phyloP scores from a whole-genome alignment of 345 rosid species.

The Rhodomyrtus tomentosa region DNA sequence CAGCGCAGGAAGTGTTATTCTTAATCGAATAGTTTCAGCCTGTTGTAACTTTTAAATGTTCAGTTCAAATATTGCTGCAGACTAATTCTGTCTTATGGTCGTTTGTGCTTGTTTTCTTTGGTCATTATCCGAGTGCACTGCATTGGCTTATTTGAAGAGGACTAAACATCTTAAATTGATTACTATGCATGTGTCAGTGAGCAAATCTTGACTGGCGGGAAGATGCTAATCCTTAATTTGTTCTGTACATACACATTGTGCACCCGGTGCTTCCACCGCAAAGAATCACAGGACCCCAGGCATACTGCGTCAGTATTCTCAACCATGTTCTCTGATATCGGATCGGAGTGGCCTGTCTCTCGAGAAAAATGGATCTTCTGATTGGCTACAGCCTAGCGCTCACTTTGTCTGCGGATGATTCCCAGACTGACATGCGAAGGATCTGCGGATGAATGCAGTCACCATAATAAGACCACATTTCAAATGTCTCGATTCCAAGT shows the following conservation, averaged over 20 bases:
- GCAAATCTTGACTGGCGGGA: background rate
- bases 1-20: background rate
- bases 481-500: slow-evolving; percentile 61
- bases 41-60: background rate
- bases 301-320: slow-evolving; percentile 30
- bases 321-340: slow-evolving; percentile 34
- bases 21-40: background rate
- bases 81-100: background rate
- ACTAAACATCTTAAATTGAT: background rate
- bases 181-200: background rate
- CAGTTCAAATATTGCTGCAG: background rate
- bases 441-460: slow-evolving; percentile 37
- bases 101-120: background rate
- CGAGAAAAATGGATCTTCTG: slow-evolving; percentile 47
- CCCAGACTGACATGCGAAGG: slow-evolving; percentile 50
- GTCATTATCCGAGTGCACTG: background rate
- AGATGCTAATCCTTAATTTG: background rate
- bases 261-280: slow-evolving; percentile 38
- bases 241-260: slow-evolving; percentile 12
- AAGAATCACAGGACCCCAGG: slow-evolving; percentile 45
- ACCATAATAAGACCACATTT: slow-evolving; percentile 36
- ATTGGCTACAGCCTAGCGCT: slow-evolving; percentile 68
- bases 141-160: background rate
- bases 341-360: slow-evolving; percentile 16
- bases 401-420: slow-evolving; percentile 47